Evolutionary conservation across 75 land plant genomes (phyloP).

Genomic region (Selaginella tamariscina): DNA sequence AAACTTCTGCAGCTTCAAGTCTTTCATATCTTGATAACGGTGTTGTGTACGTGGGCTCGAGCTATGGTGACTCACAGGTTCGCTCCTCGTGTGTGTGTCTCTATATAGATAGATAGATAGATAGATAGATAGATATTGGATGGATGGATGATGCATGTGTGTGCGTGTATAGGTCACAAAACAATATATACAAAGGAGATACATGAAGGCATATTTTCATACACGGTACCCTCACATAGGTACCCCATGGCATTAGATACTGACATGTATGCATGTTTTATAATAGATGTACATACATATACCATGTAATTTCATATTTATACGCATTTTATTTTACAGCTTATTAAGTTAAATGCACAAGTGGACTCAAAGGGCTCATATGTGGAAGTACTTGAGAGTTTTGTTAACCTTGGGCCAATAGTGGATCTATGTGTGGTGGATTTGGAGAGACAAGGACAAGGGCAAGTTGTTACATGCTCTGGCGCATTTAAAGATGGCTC

Average conservation of each 20-base stretch:
- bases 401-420: constrained; percentile 96
- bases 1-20: constrained; percentile 90
- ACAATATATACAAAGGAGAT: too few species aligned
- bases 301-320: too few species aligned
- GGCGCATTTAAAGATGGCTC: constrained; percentile 99
- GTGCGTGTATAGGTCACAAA: too few species aligned
- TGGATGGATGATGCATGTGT: too few species aligned
- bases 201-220: too few species aligned
- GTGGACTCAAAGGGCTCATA: constrained; percentile 79
- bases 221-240: too few species aligned
- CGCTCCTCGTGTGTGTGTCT: neutral
- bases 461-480: constrained; percentile 98
- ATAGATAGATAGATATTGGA: too few species aligned
- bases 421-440: constrained; percentile 99
- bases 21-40: constrained; percentile 97
- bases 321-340: constrained; percentile 36
- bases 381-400: constrained; percentile 92
- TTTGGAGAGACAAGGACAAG: constrained; percentile 97
- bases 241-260: too few species aligned
- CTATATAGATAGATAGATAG: neutral
- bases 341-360: constrained; percentile 73
- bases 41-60: constrained; percentile 84
- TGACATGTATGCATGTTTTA: too few species aligned
- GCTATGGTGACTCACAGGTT: constrained; percentile 98
- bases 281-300: too few species aligned